phyloP scores from a whole-genome alignment of 257 asterid species.

The Jacaranda mimosifolia region DNA sequence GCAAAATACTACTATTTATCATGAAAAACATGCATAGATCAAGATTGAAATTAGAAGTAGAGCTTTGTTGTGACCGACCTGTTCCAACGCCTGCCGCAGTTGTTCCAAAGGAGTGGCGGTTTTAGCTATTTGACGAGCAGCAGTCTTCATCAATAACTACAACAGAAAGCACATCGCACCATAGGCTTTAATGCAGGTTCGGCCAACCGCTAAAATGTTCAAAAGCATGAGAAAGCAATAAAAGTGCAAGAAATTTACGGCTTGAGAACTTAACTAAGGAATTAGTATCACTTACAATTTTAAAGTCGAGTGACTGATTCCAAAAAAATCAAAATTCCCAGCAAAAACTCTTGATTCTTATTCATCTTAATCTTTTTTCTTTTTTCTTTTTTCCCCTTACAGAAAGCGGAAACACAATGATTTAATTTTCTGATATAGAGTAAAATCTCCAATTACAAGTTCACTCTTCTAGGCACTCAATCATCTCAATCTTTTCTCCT shows the following conservation, averaged over 20 bases:
- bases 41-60: background rate
- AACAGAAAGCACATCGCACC: constrained; percentile 34
- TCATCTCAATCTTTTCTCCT: background rate
- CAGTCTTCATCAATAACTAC: constrained; percentile 82
- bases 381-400: background rate
- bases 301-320: background rate
- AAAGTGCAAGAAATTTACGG: constrained; percentile 17
- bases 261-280: constrained; percentile 20
- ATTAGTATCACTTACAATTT: background rate
- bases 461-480: background rate
- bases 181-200: constrained; percentile 21
- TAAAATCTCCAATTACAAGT: background rate
- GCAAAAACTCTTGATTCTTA: background rate
- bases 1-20: background rate
- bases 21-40: constrained; percentile 1
- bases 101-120: constrained; percentile 85
- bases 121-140: constrained; percentile 79
- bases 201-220: constrained; percentile 20
- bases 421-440: background rate
- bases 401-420: background rate
- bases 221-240: constrained; percentile 17
- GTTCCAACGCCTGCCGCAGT: constrained; percentile 74
- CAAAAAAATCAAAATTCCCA: background rate
- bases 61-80: constrained; percentile 58
- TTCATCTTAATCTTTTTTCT: background rate